Conservation (phyloP, 2,329 filamentous ascomycete species). For the Diaporthe citriasiana region DNA sequence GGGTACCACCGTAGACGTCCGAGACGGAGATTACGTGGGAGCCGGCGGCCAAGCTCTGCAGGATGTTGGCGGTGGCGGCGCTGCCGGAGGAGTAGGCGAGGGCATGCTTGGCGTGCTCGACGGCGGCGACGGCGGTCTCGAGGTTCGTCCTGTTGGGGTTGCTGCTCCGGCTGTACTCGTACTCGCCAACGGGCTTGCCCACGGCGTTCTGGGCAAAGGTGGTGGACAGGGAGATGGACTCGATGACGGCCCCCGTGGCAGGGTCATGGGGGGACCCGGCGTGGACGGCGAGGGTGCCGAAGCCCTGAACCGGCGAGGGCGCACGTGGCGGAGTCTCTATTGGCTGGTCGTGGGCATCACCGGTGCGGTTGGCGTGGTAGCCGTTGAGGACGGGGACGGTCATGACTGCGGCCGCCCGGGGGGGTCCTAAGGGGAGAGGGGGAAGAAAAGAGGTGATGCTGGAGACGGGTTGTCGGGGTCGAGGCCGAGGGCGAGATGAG, state of each 20-base stretch:
- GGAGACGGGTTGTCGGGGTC: not conserved
- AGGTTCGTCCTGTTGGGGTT: conserved; percentile 98
- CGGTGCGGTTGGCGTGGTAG: conserved; percentile 23
- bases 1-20: conserved; percentile 97
- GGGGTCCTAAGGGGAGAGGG: not conserved
- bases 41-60: conserved; percentile 91
- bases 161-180: conserved; percentile 93
- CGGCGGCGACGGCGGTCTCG: conserved; percentile 88
- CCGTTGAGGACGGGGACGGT: conserved; percentile 37
- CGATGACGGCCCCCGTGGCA: conserved; percentile 93
- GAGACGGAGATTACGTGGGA: conserved; percentile 97
- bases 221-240: conserved; percentile 94
- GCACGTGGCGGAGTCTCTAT: conserved; percentile 79
- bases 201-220: conserved; percentile 94
- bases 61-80: conserved; percentile 91
- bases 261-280: conserved; percentile 93
- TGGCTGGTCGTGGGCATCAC: conserved; percentile 48
- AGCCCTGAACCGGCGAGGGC: conserved; percentile 81
- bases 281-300: conserved; percentile 95
- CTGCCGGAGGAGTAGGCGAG: conserved; percentile 96
- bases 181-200: conserved; percentile 87
- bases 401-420: conserved; percentile 8
- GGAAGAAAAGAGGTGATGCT: not conserved
- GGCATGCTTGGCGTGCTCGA: conserved; percentile 93
- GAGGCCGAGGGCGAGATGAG: not conserved